Conservation (phyloP, 1,284 basidiomycete species). For the Polyporus tsugae region DNA sequence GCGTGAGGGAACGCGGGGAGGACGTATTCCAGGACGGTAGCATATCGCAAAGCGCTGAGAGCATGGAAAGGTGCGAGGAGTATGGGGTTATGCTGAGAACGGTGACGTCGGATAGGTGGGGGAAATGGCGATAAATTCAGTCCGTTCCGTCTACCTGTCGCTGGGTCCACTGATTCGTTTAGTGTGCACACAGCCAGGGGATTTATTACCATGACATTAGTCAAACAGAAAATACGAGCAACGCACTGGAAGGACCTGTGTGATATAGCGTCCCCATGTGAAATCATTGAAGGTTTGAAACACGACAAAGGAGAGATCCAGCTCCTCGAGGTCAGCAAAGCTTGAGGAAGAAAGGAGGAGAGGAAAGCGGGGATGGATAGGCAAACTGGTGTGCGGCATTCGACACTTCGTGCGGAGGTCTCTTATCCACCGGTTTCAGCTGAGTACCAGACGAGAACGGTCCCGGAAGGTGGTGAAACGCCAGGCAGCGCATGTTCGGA, state of each 20-base stretch:
- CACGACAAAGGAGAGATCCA: not conserved
- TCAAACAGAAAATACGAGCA: not conserved
- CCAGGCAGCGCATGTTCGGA: not conserved
- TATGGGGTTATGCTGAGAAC: not conserved
- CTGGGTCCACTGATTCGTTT: not conserved
- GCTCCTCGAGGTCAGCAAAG: not conserved
- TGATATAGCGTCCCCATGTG: not conserved
- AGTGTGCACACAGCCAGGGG: not conserved
- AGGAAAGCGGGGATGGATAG: not conserved
- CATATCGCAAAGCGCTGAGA: not conserved
- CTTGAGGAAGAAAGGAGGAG: not conserved
- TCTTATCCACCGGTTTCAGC: too few relatives aligned
- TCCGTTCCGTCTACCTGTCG: not conserved
- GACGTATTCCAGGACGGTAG: not conserved
- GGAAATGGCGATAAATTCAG: not conserved
- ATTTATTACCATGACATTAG: too few relatives aligned
- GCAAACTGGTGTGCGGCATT: not conserved
- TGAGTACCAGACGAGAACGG: not conserved
- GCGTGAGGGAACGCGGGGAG: not conserved
- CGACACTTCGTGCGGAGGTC: too few relatives aligned
- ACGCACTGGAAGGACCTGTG: not conserved
- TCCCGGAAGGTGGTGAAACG: not conserved
- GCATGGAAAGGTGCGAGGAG: not conserved
- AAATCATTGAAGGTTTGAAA: slow-evolving; percentile 6
- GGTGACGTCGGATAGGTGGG: not conserved